phyloP scores from a whole-genome alignment of 768 basidiomycete species.

The Erythrobasidium yunnanense region DNA sequence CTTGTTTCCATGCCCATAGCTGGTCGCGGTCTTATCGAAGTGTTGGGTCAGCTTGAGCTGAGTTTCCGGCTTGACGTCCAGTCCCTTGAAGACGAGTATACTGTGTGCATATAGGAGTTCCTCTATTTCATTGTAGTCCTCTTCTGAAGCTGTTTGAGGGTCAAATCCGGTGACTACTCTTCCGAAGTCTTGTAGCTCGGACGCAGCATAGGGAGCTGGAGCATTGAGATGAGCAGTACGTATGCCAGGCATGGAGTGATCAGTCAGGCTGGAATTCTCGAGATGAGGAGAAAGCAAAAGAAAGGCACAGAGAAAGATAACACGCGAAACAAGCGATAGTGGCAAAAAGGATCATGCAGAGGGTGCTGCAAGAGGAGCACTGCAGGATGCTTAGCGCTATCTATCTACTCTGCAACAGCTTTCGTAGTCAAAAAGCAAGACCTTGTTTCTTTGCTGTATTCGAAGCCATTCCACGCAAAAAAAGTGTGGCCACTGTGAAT shows the following conservation, averaged over 20 bases:
- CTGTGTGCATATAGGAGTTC: conserved; percentile 34
- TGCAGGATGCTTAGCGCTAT: too few relatives aligned
- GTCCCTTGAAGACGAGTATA: conserved; percentile 33
- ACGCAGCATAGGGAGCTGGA: background rate
- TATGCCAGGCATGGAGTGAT: conserved; percentile 1
- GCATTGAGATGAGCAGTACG: background rate
- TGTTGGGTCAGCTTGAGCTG: conserved; percentile 27
- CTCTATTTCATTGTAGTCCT: conserved; percentile 27
- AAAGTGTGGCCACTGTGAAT: too few relatives aligned
- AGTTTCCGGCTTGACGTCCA: conserved; percentile 25
- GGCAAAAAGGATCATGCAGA: too few relatives aligned
- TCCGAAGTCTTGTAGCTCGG: conserved; percentile 19
- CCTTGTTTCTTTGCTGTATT: too few relatives aligned
- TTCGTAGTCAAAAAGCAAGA: too few relatives aligned
- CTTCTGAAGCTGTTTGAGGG: conserved; percentile 1
- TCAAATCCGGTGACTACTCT: conserved; percentile 17
- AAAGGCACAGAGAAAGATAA: too few relatives aligned
- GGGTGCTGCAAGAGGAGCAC: too few relatives aligned
- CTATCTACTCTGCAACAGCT: too few relatives aligned
- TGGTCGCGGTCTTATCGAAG: conserved; percentile 29
- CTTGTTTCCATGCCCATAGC: conserved; percentile 32
- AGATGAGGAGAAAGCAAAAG: too few relatives aligned
- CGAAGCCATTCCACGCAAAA: too few relatives aligned
- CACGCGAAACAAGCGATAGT: too few relatives aligned
- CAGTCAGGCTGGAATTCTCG: too few relatives aligned